phyloP scores from a whole-genome alignment of 371 early-diverging fungal genomes.

The Mortierella sp. region DNA sequence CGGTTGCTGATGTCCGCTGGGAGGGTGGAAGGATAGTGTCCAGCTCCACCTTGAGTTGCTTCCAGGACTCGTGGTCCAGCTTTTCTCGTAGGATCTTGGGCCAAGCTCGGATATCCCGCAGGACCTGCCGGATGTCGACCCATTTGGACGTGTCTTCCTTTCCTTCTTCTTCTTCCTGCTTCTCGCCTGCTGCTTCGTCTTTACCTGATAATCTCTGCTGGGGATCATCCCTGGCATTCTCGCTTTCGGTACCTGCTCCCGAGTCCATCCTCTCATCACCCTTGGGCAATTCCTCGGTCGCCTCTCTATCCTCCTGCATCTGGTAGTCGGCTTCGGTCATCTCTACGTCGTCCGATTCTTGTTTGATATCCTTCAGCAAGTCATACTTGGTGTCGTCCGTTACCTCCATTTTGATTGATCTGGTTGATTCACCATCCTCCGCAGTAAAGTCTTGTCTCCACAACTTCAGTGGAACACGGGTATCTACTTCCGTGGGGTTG shows the following conservation, averaged over 20 bases:
- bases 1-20: neutral
- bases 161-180: neutral
- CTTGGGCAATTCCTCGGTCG: neutral
- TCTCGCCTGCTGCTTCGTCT: neutral
- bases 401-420: neutral
- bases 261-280: neutral
- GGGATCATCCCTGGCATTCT: neutral
- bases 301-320: neutral
- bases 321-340: constrained; percentile 12
- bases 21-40: constrained; percentile 32
- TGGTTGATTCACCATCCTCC: neutral
- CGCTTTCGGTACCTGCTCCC: neutral
- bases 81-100: constrained; percentile 20
- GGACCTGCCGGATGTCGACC: constrained; percentile 37
- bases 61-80: constrained; percentile 32
- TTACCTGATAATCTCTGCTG: too few relatives aligned
- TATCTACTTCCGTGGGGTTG: constrained; percentile 15
- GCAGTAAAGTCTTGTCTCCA: constrained; percentile 29
- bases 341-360: constrained; percentile 14
- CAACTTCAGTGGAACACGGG: constrained; percentile 27
- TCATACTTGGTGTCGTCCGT: neutral
- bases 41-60: constrained; percentile 35
- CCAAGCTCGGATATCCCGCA: constrained; percentile 39
- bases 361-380: neutral
- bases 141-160: neutral